These are phyloP conservation scores for Hemileia vastatrix DNA, from an alignment of 1,284 basidiomycete genomes.

Conservation along the genomic window DNA sequence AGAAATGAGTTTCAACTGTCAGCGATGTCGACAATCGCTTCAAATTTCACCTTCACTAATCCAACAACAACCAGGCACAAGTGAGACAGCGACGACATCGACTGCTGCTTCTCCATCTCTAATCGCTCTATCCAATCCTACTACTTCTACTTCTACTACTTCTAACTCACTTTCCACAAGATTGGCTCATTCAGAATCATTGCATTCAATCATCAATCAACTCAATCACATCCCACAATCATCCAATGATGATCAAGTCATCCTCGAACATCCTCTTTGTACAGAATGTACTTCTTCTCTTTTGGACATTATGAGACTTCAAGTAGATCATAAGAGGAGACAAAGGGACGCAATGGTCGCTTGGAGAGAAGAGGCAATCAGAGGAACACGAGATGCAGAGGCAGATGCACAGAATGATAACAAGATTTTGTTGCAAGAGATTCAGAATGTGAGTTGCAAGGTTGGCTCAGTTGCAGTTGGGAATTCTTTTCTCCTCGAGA, in stretches of 20 bases:
- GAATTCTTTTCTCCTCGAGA: no score
- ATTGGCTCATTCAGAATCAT: constrained; percentile 2
- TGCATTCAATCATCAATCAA: constrained; percentile 1
- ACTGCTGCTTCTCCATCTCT: constrained; percentile 26
- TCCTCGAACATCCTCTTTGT: constrained; percentile 92
- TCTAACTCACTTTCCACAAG: constrained; percentile 2
- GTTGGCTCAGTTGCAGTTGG: no score
- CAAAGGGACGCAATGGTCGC: no score
- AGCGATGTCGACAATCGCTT: constrained; percentile 33
- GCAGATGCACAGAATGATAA: no score
- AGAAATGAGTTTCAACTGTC: no score
- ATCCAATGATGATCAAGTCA: constrained; percentile 18
- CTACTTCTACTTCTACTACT: background rate
- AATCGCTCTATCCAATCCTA: background rate
- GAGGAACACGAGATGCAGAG: no score
- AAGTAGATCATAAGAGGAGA: no score
- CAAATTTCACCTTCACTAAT: constrained; percentile 28
- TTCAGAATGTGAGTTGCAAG: no score
- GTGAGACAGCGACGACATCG: constrained; percentile 30
- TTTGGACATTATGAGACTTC: constrained; percentile 62
- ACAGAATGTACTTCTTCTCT: constrained; percentile 80
- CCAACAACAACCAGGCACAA: constrained; percentile 28
- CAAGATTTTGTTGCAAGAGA: no score
- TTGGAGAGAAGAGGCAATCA: no score
- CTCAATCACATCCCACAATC: constrained; percentile 1